phyloP scores from a whole-genome alignment of 2,329 filamentous ascomycete genomes.

The Huntiella savannae region DNA sequence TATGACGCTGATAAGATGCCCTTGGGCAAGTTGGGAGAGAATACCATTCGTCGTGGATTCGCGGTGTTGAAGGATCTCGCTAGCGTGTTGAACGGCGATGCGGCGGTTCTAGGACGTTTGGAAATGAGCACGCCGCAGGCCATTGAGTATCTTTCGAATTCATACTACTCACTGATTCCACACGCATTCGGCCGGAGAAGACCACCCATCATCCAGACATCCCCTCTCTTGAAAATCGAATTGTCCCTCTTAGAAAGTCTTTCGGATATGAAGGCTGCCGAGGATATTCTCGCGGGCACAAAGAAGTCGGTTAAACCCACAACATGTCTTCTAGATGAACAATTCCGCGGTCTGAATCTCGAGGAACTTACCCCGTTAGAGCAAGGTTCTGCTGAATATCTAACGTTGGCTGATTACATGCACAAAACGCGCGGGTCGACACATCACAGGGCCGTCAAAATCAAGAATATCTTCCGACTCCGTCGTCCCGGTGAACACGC shows the following conservation, averaged over 20 bases:
- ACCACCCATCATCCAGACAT: constrained; percentile 45
- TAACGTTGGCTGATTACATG: constrained; percentile 48
- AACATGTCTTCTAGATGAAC: constrained; percentile 39
- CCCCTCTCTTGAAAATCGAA: constrained; percentile 48
- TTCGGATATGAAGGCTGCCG: constrained; percentile 69
- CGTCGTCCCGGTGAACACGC: constrained; percentile 53
- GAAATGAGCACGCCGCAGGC: constrained; percentile 21
- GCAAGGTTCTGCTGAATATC: constrained; percentile 39
- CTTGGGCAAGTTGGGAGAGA: constrained; percentile 65
- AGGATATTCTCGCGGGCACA: constrained; percentile 35
- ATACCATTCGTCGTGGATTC: constrained; percentile 57
- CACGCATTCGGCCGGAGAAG: constrained; percentile 59
- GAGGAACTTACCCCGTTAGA: constrained; percentile 58
- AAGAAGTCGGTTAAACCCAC: constrained; percentile 25
- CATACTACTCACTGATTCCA: constrained; percentile 66
- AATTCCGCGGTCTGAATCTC: constrained; percentile 52
- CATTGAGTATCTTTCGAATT: constrained; percentile 49
- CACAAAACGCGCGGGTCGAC: constrained; percentile 44
- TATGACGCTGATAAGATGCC: constrained; percentile 63
- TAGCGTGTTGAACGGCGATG: constrained; percentile 38
- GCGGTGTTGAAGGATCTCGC: constrained; percentile 59
- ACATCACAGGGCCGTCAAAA: constrained; percentile 38
- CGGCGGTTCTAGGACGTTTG: constrained; percentile 27
- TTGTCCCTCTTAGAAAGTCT: constrained; percentile 64
- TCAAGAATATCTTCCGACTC: constrained; percentile 68